A percentile compares a stretch with the other conserved stretches of the same genome.
Conservation (phyloP, 768 basidiomycete genomes). For the Hortiboletus campestris region DNA sequence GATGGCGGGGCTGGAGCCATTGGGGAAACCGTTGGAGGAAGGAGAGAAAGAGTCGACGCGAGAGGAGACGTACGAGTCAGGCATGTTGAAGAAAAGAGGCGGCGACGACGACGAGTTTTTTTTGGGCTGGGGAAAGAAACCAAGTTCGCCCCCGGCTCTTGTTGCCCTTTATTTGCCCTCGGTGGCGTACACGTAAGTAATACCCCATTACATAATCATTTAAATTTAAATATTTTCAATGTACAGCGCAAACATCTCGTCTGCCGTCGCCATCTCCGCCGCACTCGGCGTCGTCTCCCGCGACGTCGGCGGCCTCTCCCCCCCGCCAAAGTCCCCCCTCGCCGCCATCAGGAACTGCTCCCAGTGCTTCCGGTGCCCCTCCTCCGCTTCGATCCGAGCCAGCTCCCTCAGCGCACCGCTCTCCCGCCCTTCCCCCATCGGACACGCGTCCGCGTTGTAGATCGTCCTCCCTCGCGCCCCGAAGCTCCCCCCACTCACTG, state of each 20-base stretch:
- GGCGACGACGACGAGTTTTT: constrained; percentile 38
- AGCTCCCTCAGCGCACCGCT: constrained; percentile 6
- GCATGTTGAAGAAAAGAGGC: constrained; percentile 43
- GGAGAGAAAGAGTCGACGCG: constrained; percentile 58
- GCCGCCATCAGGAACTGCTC: constrained; percentile 8
- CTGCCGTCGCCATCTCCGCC: not conserved
- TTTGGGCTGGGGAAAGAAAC: constrained; percentile 45
- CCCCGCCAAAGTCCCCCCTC: not conserved
- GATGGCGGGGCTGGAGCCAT: constrained; percentile 65
- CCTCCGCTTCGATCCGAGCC: constrained; percentile 24
- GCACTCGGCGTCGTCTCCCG: not conserved
- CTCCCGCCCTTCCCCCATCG: not conserved
- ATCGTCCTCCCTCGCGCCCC: constrained; percentile 29
- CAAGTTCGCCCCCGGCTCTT: not conserved
- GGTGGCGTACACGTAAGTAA: constrained; percentile 25
- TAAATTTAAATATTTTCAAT: constrained; percentile 24
- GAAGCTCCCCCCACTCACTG: constrained; percentile 1
- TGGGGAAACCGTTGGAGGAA: constrained; percentile 56
- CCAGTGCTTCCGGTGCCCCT: constrained; percentile 5
- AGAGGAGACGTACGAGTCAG: constrained; percentile 69
- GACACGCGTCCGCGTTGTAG: constrained; percentile 16
- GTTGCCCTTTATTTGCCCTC: constrained; percentile 35
- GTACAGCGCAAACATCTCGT: constrained; percentile 40
- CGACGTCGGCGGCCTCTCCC: not conserved
- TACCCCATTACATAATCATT: not conserved